phyloP scores from a whole-genome alignment of 805 yeast genomes.

The Schizosaccharomyces cryophilus region DNA sequence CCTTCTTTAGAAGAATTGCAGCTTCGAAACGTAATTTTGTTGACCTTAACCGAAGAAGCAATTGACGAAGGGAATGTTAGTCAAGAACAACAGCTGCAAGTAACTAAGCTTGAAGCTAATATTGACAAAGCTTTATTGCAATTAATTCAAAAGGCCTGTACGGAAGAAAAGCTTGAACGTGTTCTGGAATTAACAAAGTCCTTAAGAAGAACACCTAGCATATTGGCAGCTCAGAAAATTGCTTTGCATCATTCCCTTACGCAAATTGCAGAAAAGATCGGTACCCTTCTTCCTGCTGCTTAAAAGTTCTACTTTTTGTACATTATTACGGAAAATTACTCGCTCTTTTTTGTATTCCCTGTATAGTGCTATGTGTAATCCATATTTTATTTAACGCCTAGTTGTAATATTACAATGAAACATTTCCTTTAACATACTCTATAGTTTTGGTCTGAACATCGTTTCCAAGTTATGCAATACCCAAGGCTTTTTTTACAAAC shows the following conservation, averaged over 20 bases:
- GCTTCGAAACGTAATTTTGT: conserved; percentile 5
- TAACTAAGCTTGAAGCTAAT: conserved; percentile 20
- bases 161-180: conserved; percentile 21
- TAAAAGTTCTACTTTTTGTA: background rate
- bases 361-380: too few species aligned
- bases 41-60: conserved; percentile 7
- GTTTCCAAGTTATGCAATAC: too few species aligned
- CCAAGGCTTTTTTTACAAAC: too few species aligned
- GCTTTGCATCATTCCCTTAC: conserved; percentile 46
- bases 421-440: too few species aligned
- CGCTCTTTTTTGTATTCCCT: too few species aligned
- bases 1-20: conserved; percentile 8
- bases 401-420: too few species aligned
- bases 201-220: conserved; percentile 51
- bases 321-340: too few species aligned
- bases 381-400: too few species aligned
- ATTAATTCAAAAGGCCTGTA: conserved; percentile 50
- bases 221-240: conserved; percentile 62
- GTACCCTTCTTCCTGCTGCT: conserved; percentile 8
- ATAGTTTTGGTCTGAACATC: too few species aligned
- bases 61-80: conserved; percentile 15
- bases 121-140: conserved; percentile 61
- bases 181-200: conserved; percentile 47
- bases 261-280: conserved; percentile 28
- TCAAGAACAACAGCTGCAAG: conserved; percentile 12